Base-by-base conservation (phyloP, 331 rosid species). In the Spiraea crenata region DNA sequence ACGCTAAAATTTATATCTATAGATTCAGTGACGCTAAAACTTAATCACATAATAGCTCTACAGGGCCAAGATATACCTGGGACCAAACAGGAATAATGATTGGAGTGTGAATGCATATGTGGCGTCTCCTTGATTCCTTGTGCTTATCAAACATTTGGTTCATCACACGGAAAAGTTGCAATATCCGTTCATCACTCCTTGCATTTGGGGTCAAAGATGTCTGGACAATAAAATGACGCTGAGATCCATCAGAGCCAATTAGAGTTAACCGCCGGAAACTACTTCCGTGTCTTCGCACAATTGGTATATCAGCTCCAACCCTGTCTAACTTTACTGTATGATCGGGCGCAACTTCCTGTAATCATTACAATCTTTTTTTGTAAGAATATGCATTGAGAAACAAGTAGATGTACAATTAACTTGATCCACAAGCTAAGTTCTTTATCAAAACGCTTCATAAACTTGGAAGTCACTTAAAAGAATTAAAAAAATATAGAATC, bases 11-110 rank as follows among this genome's bases (percentile, higher is more conserved):
- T 25, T 25, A 25, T 1, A 25, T 25, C 31, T 25, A 25, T 25
- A 25, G 31, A 25, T 2, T 25, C 31, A 25, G 31, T 25, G 31
- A 25, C 2, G 31, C 31, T 25, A 25, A 7, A 12, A 42, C 14
- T 45, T 14, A 61, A 51, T 41, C 38, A 11, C 17, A 3, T 15
- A n/a, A 70, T 4, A 63, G 19, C 70, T 9, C 42, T 34, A 65
- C 9, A 55, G 65, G 58, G 71, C 65, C 69, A 72, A 71, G 34
- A 19, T 80, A 54, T 70, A 95, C 99, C 98, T 95, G 99, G 47
- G 99, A 95, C 99, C 99, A 95, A 81, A 95, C 99, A 74, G 99
- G 99, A 79, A 95, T 95, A 57, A 95, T 95, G 59, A 91, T 95
- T 15, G 99, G 99, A 2, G 99, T 91, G 84, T 95, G 96, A 86